Conservation (phyloP, 768 basidiomycete species). For the Pisolithus sp. region DNA sequence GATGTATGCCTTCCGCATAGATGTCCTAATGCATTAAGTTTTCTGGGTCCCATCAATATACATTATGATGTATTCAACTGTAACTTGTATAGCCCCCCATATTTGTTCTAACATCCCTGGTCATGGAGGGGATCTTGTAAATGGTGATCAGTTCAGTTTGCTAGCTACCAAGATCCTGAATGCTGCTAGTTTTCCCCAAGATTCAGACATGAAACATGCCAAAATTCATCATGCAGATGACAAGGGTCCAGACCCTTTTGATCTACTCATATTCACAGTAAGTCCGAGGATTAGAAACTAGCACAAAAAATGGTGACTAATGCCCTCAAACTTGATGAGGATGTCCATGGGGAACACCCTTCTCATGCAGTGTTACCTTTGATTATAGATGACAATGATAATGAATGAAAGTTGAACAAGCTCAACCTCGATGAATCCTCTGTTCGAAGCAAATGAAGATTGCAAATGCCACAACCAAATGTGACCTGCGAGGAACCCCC, state of each 20-base stretch:
- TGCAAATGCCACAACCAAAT: conserved; percentile 86
- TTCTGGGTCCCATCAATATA: too few relatives aligned
- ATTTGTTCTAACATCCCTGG: not conserved
- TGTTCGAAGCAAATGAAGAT: conserved; percentile 72
- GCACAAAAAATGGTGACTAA: conserved; percentile 99
- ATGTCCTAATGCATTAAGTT: too few relatives aligned
- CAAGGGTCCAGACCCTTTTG: conserved; percentile 80
- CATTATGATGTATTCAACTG: too few relatives aligned
- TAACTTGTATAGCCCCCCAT: not conserved
- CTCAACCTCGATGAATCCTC: conserved; percentile 96
- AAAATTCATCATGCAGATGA: conserved; percentile 59
- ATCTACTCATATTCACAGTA: conserved; percentile 93
- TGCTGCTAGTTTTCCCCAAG: conserved; percentile 80
- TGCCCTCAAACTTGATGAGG: conserved; percentile 94
- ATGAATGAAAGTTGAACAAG: conserved; percentile 75
- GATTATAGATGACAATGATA: conserved; percentile 79
- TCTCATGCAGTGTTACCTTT: conserved; percentile 82
- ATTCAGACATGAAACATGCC: conserved; percentile 51
- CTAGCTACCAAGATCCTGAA: conserved; percentile 88
- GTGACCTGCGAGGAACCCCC: conserved; percentile 83
- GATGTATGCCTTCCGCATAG: too few relatives aligned
- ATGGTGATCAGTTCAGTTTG: conserved; percentile 82
- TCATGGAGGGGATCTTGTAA: conserved; percentile 82
- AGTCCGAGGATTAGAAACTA: conserved; percentile 96
- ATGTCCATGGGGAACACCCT: conserved; percentile 85